Evolutionary conservation across 2,329 filamentous ascomycete species (phyloP).

Genomic region (Ophiostoma australiae): DNA sequence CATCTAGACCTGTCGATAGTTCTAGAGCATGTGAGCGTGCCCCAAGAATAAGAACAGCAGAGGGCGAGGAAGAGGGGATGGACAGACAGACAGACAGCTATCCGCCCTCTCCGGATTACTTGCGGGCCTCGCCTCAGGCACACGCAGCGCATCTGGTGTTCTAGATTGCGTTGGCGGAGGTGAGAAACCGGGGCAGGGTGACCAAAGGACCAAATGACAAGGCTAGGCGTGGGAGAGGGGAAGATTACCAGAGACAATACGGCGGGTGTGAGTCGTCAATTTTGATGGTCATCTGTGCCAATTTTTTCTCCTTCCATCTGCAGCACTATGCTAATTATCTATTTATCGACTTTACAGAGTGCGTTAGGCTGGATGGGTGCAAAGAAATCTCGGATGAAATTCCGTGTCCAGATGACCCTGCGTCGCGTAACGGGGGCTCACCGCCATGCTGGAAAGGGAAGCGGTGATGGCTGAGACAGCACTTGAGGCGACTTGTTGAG

Average conservation of each 20-base stretch:
- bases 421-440: conserved; percentile 13
- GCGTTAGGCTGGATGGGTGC: not conserved
- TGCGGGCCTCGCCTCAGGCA: conserved; percentile 9
- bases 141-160: conserved; percentile 8
- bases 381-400: conserved; percentile 8
- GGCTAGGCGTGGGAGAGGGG: conserved; percentile 8
- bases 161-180: conserved; percentile 9
- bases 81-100: not conserved
- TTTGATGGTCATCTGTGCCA: conserved; percentile 3
- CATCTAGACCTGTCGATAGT: conserved; percentile 6
- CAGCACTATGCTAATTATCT: not conserved
- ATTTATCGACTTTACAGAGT: not conserved
- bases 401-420: conserved; percentile 11
- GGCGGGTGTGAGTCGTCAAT: not conserved
- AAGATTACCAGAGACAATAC: not conserved
- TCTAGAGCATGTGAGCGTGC: not conserved
- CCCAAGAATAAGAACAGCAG: not conserved
- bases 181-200: conserved; percentile 11
- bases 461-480: conserved; percentile 14
- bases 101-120: conserved; percentile 16
- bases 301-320: not conserved
- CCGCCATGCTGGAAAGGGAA: not conserved
- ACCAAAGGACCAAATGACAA: not conserved
- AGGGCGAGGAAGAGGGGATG: not conserved
- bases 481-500: not conserved